A percentile compares a stretch with the other conserved stretches of the same genome.
Conservation (phyloP, 495 filamentous ascomycete species). For the Trichoderma parareesei region DNA sequence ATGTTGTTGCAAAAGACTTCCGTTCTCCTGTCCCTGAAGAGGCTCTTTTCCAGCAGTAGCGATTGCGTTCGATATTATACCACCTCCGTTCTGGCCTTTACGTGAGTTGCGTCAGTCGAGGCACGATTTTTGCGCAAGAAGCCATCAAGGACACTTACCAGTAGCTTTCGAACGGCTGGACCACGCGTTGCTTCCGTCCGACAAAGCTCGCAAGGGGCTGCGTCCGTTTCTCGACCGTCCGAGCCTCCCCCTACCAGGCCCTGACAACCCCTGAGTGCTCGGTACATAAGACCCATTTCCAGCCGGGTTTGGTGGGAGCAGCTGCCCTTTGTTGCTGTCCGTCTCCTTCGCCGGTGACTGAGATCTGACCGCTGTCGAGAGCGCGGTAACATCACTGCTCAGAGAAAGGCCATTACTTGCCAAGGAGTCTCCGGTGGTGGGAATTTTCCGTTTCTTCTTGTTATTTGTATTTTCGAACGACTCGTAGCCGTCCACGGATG, state of each 20-base stretch:
- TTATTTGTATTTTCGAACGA: constrained; percentile 98
- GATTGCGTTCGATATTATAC: constrained; percentile 85
- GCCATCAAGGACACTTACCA: background rate
- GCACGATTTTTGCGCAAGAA: background rate
- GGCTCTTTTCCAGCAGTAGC: constrained; percentile 73
- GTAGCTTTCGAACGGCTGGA: constrained; percentile 34
- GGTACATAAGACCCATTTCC: constrained; percentile 16
- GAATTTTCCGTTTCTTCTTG: constrained; percentile 99
- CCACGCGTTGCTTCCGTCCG: constrained; percentile 48
- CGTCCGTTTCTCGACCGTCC: constrained; percentile 57
- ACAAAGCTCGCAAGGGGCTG: constrained; percentile 52
- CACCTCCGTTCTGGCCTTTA: constrained; percentile 44
- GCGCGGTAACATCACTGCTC: constrained; percentile 41
- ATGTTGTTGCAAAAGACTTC: constrained; percentile 63
- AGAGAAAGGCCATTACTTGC: constrained; percentile 46
- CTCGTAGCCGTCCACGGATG: constrained; percentile 81
- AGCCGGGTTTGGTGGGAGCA: background rate
- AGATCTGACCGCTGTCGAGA: constrained; percentile 14
- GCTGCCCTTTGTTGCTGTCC: background rate
- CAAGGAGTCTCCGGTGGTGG: constrained; percentile 62
- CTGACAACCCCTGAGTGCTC: constrained; percentile 61
- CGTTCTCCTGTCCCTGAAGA: constrained; percentile 57
- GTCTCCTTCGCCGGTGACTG: background rate
- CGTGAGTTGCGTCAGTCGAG: constrained; percentile 14
- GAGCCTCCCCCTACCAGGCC: constrained; percentile 71